phyloP scores from a whole-genome alignment of 73 alveolate genomes.

The Blepharisma japonicum region DNA sequence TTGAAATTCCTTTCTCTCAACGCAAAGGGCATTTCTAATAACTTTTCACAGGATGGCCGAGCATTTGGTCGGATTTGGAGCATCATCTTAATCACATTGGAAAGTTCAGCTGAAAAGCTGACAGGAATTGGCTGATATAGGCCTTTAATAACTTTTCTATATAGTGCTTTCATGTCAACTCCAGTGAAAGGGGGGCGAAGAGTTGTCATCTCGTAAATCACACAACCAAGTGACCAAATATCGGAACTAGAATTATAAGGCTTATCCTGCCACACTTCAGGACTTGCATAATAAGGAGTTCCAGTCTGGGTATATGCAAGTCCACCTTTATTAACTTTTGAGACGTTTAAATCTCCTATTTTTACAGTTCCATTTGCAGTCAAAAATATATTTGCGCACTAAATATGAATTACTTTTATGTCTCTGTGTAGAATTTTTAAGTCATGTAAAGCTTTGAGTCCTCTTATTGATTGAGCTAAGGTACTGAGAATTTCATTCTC shows the following conservation, averaged over 20 bases:
- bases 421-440: slow-evolving; percentile 78
- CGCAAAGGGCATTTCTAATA: neutral
- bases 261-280: slow-evolving; percentile 70
- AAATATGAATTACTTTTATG: slow-evolving; percentile 49
- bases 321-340: slow-evolving; percentile 46
- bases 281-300: slow-evolving; percentile 83
- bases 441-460: slow-evolving; percentile 62
- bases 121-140: slow-evolving; percentile 74
- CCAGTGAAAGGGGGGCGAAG: slow-evolving; percentile 83
- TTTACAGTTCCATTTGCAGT: slow-evolving; percentile 62
- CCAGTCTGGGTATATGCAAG: slow-evolving; percentile 63
- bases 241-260: slow-evolving; percentile 78
- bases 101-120: slow-evolving; percentile 37
- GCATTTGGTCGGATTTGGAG: neutral
- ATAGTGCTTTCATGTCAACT: slow-evolving; percentile 71
- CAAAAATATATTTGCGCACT: slow-evolving; percentile 52
- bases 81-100: neutral
- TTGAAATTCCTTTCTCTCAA: neutral
- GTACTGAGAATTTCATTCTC: slow-evolving; percentile 23
- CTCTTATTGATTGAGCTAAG: slow-evolving; percentile 42
- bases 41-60: neutral
- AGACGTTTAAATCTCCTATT: slow-evolving; percentile 81
- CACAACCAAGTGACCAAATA: slow-evolving; percentile 91
- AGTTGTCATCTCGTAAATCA: slow-evolving; percentile 81
- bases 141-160: slow-evolving; percentile 66